These are phyloP conservation scores for Annulohypoxylon stygium DNA, from an alignment of 495 filamentous ascomycete genomes.

Conservation along the genomic window DNA sequence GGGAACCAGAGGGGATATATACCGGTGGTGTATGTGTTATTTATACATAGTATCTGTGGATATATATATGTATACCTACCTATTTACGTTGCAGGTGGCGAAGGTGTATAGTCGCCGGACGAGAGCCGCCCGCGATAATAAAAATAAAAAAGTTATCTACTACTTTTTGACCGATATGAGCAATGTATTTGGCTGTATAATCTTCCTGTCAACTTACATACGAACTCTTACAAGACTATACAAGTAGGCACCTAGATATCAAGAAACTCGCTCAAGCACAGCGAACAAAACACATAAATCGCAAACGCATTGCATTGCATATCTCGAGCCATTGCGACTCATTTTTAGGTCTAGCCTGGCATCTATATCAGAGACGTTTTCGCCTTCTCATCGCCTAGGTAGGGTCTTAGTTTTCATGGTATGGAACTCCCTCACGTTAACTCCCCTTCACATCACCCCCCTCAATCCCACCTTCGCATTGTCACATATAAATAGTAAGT, in stretches of 20 bases:
- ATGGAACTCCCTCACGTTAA: not conserved
- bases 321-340: conserved; percentile 9
- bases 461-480: not conserved
- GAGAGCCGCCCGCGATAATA: not conserved
- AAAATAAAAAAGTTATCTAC: not conserved
- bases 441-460: not conserved
- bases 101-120: not conserved
- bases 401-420: not conserved
- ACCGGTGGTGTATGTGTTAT: not conserved
- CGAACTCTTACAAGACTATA: no score
- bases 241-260: no score
- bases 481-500: not conserved
- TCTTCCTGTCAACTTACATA: no score
- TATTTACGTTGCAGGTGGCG: not conserved
- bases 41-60: not conserved
- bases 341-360: not conserved
- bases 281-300: not conserved
- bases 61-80: not conserved
- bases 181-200: not conserved
- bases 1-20: not conserved
- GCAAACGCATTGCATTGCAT: conserved; percentile 8
- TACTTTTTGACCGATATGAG: not conserved
- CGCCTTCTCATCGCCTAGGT: not conserved
- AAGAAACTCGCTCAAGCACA: no score
- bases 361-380: not conserved